These are phyloP conservation scores for Ophiognomonia clavigignenti-juglandacearum DNA, from an alignment of 2,329 filamentous ascomycete genomes.

Conservation along the genomic window DNA sequence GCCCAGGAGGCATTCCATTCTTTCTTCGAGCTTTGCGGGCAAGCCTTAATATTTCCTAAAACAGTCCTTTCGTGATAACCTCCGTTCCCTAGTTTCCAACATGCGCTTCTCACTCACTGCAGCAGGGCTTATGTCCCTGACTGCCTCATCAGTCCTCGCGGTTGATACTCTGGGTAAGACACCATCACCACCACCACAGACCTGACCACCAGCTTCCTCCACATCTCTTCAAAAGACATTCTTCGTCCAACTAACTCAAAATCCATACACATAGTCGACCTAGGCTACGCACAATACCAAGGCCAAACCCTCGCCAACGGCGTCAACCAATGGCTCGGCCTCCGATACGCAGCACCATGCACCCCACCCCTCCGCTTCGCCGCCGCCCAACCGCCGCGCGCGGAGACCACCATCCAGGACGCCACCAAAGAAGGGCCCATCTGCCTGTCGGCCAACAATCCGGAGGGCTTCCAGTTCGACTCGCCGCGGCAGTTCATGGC, in stretches of 20 bases:
- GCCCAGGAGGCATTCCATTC: too few relatives aligned
- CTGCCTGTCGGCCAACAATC: constrained; percentile 10
- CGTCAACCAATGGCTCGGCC: constrained; percentile 5
- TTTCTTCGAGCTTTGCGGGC: neutral
- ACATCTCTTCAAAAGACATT: neutral
- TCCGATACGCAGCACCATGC: constrained; percentile 8
- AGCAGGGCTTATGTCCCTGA: neutral
- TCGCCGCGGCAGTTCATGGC: constrained; percentile 11
- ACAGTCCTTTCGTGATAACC: neutral
- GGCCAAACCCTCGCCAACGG: constrained; percentile 3
- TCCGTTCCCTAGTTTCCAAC: neutral
- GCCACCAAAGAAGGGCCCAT: constrained; percentile 6
- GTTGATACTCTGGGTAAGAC: neutral
- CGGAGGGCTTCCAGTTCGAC: constrained; percentile 8
- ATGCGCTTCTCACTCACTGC: neutral
- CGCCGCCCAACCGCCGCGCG: constrained; percentile 1
- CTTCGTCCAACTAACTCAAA: neutral
- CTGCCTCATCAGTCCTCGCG: neutral
- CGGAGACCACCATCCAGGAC: constrained; percentile 5
- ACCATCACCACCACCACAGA: too few relatives aligned
- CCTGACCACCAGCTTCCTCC: neutral
- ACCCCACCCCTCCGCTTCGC: constrained; percentile 6
- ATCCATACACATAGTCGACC: neutral
- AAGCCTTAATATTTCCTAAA: too few relatives aligned
- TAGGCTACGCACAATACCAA: constrained; percentile 10